Conservation (phyloP, 1,139 yeast genomes). For the Saccharomycopsis phalli region DNA sequence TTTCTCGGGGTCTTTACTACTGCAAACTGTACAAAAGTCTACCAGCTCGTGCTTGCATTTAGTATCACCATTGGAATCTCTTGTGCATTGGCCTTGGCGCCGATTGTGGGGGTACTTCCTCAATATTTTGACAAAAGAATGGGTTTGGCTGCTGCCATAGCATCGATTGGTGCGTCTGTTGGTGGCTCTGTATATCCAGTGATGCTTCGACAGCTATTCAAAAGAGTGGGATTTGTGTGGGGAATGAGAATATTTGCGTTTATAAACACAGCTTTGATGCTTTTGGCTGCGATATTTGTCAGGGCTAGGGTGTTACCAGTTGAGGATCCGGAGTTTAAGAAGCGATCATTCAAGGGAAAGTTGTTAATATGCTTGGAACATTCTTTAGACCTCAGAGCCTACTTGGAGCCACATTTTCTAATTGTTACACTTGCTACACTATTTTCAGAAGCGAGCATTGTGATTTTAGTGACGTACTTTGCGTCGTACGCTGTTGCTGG, state of each 20-base stretch:
- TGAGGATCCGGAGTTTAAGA: slow-evolving; percentile 1
- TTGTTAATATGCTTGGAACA: slow-evolving; percentile 2
- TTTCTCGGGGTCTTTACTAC: slow-evolving; percentile 43
- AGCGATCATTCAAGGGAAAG: slow-evolving; percentile 5
- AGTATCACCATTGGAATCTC: slow-evolving; percentile 50
- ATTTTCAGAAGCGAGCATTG: slow-evolving; percentile 40
- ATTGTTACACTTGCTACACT: slow-evolving; percentile 36
- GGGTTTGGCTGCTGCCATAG: slow-evolving; percentile 48
- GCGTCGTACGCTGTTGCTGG: slow-evolving; percentile 41
- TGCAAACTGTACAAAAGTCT: slow-evolving; percentile 43
- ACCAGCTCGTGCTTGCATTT: slow-evolving; percentile 53
- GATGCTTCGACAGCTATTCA: slow-evolving; percentile 40
- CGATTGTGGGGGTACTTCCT: slow-evolving; percentile 49
- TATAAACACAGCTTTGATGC: slow-evolving; percentile 33
- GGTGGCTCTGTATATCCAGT: slow-evolving; percentile 57
- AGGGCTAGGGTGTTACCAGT: slow-evolving; percentile 31
- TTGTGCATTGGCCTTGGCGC: slow-evolving; percentile 48
- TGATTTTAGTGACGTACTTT: slow-evolving; percentile 44
- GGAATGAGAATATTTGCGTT: slow-evolving; percentile 50
- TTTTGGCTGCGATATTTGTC: slow-evolving; percentile 34
- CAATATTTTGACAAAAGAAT: slow-evolving; percentile 50
- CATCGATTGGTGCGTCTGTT: slow-evolving; percentile 53
- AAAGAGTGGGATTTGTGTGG: slow-evolving; percentile 49
- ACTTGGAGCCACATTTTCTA: slow-evolving; percentile 35
- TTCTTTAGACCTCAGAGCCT: slow-evolving; percentile 18